These are phyloP conservation scores for Colletotrichum sp. DNA, from an alignment of 2,329 filamentous ascomycete species.

Conservation along the genomic window DNA sequence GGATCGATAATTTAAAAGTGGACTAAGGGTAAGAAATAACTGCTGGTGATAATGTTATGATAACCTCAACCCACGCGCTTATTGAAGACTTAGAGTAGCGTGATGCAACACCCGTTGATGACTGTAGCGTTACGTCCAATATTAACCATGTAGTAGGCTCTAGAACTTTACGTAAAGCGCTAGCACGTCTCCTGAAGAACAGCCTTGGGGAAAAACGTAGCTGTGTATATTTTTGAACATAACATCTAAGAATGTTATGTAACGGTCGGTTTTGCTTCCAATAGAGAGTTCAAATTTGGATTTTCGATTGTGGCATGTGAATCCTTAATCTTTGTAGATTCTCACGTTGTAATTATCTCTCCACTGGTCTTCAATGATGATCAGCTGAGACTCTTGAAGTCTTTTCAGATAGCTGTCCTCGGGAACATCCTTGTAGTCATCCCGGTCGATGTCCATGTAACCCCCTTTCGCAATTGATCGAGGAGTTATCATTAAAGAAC, in stretches of 20 bases:
- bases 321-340: background rate
- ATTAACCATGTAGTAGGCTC: background rate
- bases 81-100: background rate
- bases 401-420: conserved; percentile 43
- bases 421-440: conserved; percentile 34
- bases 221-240: background rate
- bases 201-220: background rate
- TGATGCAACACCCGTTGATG: background rate
- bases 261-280: background rate
- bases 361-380: conserved; percentile 48
- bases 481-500: conserved; percentile 45
- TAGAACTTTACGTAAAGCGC: background rate
- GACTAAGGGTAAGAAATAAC: background rate
- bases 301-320: background rate
- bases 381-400: conserved; percentile 41
- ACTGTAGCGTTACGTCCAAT: background rate
- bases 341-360: background rate
- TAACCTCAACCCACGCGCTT: background rate
- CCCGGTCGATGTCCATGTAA: conserved; percentile 42
- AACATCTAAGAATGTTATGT: background rate
- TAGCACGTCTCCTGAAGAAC: background rate
- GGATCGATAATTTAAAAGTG: background rate
- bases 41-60: background rate
- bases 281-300: background rate
- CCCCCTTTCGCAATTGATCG: conserved; percentile 41